A percentile compares a stretch with the other conserved stretches of the same genome.
These are phyloP conservation scores for Pseudocercospora vitis DNA, from an alignment of 2,329 filamentous ascomycete genomes.

Conservation along the genomic window DNA sequence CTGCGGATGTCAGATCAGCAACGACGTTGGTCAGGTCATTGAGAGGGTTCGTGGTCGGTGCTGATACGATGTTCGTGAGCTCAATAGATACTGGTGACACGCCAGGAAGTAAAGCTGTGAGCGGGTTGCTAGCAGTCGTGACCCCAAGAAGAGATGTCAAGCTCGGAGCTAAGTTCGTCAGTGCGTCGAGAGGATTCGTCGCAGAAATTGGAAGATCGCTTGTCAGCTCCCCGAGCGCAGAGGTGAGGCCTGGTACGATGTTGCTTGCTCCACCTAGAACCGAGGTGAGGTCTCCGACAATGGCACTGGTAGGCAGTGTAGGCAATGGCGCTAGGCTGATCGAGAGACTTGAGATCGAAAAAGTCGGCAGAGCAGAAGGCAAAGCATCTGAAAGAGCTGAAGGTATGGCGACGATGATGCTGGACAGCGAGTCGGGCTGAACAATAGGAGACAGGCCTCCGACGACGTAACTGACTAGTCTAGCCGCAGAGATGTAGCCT, in stretches of 20 bases:
- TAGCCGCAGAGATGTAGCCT: constrained; percentile 23
- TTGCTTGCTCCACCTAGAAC: background rate
- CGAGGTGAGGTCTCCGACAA: constrained; percentile 6
- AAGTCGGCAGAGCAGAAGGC: constrained; percentile 12
- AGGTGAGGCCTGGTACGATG: background rate
- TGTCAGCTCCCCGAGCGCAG: background rate
- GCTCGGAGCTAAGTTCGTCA: constrained; percentile 7
- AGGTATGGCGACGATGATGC: constrained; percentile 11
- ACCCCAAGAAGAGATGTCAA: constrained; percentile 7
- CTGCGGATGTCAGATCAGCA: background rate
- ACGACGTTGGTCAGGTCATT: constrained; percentile 4
- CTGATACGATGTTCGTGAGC: background rate
- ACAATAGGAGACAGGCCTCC: constrained; percentile 14
- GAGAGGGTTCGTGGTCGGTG: background rate
- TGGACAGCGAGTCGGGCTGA: background rate
- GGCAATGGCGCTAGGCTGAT: constrained; percentile 12
- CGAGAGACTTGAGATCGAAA: constrained; percentile 11
- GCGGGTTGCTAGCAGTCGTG: background rate
- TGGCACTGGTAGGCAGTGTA: background rate
- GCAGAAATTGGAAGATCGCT: constrained; percentile 2
- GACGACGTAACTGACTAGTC: constrained; percentile 26
- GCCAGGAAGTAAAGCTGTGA: background rate
- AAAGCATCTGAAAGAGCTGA: constrained; percentile 4
- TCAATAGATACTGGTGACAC: too few species aligned
- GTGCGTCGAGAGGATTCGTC: constrained; percentile 1